Evolutionary conservation across 2,329 filamentous ascomycete species (phyloP), one percentile per base, ranked within the genome.

Genomic region (Hymenoscyphus occultus): DNA sequence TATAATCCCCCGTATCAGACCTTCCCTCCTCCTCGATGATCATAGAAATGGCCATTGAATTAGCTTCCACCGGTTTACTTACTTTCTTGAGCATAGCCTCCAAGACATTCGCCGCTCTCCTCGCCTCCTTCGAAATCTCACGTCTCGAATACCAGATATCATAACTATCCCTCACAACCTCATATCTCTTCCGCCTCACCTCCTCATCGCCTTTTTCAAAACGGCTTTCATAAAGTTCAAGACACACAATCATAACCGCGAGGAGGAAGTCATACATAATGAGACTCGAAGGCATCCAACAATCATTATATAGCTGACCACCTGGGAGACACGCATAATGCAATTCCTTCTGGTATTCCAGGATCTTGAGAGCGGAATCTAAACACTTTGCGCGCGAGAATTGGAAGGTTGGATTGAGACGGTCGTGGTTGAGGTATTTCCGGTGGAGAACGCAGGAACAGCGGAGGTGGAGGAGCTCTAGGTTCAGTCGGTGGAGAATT

Each of bases 341-440:
- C 42, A 68, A 39, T 22, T 69, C 65, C 19, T 62, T 54, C 58
- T 86, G 83, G 67, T 81, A 80, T 1, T 77, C 73, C 2, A 86
- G 75, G 56, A 86, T 73, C 5, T 74, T 73, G 28, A 82, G 69
- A 5, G 82, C 83, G 10, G 78, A 80, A 39, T 83, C 77, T 5
- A 85, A 74, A 65, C 83, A 85, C 39, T 78, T 77, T 51, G 78
- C 78, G 13, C 83, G 79, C 19, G 83, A 85, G 74, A 83, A 83
- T 63, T 80, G 78, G 68, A 84, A 83, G 68, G 12, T 45, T 84
- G 73, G n/a, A 80, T 77, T 9, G 77, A 78, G 4, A 84, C 74
- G 1, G 81, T 82, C 45, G 39, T 64, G 40, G 32, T 39, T 67
- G 31, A 67, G 32, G 35, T 69, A 69, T n/a, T 65, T 67, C n/a